Percentiles rank a stretch among this genome's conserved stretches.
Conservation (phyloP, 1,139 yeast genomes). For the Kodamaea ohmeri region DNA sequence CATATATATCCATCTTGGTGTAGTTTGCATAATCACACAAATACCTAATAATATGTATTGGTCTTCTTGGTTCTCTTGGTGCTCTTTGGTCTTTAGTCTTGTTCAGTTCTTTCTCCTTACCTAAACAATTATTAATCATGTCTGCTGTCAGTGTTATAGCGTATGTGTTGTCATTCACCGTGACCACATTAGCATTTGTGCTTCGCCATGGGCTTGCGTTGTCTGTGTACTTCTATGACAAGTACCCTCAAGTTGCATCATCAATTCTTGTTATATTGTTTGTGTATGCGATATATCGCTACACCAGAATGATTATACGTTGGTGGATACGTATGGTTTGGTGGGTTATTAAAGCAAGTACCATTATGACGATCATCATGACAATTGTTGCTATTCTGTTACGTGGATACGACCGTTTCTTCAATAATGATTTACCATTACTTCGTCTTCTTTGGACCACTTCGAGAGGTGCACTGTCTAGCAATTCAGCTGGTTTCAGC, state of each 20-base stretch:
- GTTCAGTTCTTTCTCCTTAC: background rate
- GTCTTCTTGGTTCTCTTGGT: too few relatives aligned
- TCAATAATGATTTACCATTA: constrained; percentile 15
- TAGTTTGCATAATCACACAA: too few relatives aligned
- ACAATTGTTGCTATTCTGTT: constrained; percentile 16
- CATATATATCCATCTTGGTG: too few relatives aligned
- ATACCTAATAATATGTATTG: too few relatives aligned
- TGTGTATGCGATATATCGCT: constrained; percentile 24
- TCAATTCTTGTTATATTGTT: constrained; percentile 19
- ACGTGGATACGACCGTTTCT: constrained; percentile 17
- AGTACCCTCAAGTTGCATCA: constrained; percentile 28
- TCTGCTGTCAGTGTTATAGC: constrained; percentile 8
- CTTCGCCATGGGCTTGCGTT: constrained; percentile 18
- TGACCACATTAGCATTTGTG: constrained; percentile 17
- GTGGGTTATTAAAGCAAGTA: constrained; percentile 21
- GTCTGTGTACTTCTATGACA: constrained; percentile 17
- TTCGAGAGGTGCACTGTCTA: too few relatives aligned
- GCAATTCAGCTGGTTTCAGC: too few relatives aligned
- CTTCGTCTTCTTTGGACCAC: background rate
- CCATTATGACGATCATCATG: constrained; percentile 13
- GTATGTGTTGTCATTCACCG: constrained; percentile 10
- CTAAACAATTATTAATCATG: background rate
- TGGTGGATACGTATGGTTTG: constrained; percentile 29
- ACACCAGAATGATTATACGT: constrained; percentile 20
- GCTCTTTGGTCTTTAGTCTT: background rate